Conservation (phyloP, 306 rosid genomes). For the Vigna trinervia region DNA sequence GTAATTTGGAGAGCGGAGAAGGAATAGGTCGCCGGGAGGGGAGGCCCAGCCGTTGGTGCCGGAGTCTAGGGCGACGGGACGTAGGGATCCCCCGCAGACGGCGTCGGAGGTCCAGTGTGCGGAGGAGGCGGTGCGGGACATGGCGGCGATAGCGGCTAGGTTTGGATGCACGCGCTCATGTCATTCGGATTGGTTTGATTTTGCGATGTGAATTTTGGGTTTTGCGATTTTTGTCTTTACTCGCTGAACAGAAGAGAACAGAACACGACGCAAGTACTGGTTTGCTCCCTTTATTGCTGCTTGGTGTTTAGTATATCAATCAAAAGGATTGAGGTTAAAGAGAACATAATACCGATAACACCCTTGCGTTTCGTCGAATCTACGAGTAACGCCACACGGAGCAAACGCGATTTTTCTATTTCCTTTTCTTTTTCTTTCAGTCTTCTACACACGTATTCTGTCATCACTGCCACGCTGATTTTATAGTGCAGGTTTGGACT, state of each 20-base stretch:
- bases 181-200: not conserved
- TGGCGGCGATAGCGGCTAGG: not conserved
- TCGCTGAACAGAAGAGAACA: too few relatives aligned
- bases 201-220: not conserved
- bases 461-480: too few relatives aligned
- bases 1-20: constrained; percentile 68
- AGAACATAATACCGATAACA: not conserved
- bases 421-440: too few relatives aligned
- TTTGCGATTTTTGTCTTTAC: too few relatives aligned
- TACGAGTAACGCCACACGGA: not conserved
- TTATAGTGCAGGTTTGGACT: too few relatives aligned
- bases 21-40: constrained; percentile 84
- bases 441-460: too few relatives aligned
- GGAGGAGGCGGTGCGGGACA: constrained; percentile 61
- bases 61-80: constrained; percentile 66
- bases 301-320: not conserved
- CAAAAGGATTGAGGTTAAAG: too few relatives aligned
- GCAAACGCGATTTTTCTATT: too few relatives aligned
- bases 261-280: not conserved
- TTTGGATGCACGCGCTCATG: constrained; percentile 7
- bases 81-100: constrained; percentile 73
- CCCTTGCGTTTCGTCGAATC: not conserved
- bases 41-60: constrained; percentile 96
- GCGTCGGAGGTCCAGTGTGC: constrained; percentile 67
- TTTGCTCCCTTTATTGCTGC: not conserved